A percentile compares a stretch with the other conserved stretches of the same genome.
Evolutionary conservation across 805 yeast species (phyloP).

Genomic region (Barnettozyma botsteinii): DNA sequence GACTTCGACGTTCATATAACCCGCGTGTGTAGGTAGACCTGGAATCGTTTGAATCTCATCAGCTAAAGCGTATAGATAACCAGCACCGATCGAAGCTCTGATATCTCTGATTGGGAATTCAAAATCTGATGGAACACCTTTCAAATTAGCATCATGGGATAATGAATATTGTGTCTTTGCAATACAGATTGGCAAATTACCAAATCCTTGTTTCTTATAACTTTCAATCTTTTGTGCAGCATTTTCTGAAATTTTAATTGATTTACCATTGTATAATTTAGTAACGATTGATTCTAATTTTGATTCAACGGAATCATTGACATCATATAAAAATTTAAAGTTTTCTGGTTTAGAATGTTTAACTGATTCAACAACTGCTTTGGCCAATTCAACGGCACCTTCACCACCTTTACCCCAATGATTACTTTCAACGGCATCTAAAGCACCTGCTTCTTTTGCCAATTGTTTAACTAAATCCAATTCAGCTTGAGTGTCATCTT

Average conservation of each 20-base stretch:
- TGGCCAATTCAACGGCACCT: constrained; percentile 72
- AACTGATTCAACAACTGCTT: constrained; percentile 61
- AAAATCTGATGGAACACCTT: constrained; percentile 94
- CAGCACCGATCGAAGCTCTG: constrained; percentile 94
- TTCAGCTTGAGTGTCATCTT: constrained; percentile 65
- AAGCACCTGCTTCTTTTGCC: constrained; percentile 72
- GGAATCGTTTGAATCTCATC: constrained; percentile 98
- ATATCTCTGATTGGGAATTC: constrained; percentile 92
- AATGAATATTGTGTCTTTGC: constrained; percentile 97
- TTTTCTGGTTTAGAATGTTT: constrained; percentile 36
- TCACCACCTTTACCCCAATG: constrained; percentile 87
- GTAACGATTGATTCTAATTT: constrained; percentile 63
- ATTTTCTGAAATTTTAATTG: constrained; percentile 59
- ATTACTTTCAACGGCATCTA: constrained; percentile 72
- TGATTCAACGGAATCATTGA: constrained; percentile 59
- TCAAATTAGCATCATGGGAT: constrained; percentile 87
- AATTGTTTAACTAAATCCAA: constrained; percentile 61
- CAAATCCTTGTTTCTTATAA: constrained; percentile 84
- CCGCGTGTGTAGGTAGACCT: constrained; percentile 92
- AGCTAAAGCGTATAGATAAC: constrained; percentile 91
- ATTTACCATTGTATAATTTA: constrained; percentile 74
- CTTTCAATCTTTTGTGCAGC: constrained; percentile 73
- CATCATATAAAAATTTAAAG: constrained; percentile 53
- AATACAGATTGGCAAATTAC: constrained; percentile 87
- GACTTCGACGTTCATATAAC: constrained; percentile 95